Evolutionary conservation across 1,284 basidiomycete genomes (phyloP).

Genomic region (Pseudozyma pruni): DNA sequence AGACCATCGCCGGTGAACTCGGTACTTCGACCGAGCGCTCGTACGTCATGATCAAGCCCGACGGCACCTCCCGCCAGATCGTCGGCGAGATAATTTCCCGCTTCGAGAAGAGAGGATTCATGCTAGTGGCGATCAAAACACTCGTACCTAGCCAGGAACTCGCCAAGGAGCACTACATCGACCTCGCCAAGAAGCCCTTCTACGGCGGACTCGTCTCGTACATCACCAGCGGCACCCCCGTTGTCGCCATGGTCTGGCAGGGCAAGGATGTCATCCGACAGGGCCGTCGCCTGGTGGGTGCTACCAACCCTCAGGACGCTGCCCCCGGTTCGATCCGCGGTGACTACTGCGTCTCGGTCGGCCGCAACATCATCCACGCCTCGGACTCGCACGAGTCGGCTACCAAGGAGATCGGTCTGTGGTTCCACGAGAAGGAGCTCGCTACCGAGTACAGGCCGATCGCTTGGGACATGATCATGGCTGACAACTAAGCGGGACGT

Average conservation of each 20-base stretch:
- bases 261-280: constrained; percentile 66
- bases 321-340: constrained; percentile 61
- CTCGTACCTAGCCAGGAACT: constrained; percentile 44
- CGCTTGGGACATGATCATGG: constrained; percentile 62
- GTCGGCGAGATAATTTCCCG: constrained; percentile 62
- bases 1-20: constrained; percentile 70
- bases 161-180: constrained; percentile 62
- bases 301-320: constrained; percentile 61
- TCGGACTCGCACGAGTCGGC: constrained; percentile 71
- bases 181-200: constrained; percentile 62
- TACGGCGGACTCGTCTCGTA: constrained; percentile 57
- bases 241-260: constrained; percentile 65
- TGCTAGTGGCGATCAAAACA: constrained; percentile 35
- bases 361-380: constrained; percentile 71
- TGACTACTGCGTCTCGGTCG: constrained; percentile 61
- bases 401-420: constrained; percentile 71
- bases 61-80: constrained; percentile 61
- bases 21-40: constrained; percentile 69
- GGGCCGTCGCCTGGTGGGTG: constrained; percentile 63
- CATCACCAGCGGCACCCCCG: constrained; percentile 62
- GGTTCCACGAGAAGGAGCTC: constrained; percentile 70
- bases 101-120: constrained; percentile 59
- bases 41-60: constrained; percentile 70
- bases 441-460: constrained; percentile 69
- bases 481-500: constrained; percentile 48